Base-by-base conservation (phyloP, 2,329 filamentous ascomycete genomes). In the Aspergillus phoenicis region DNA sequence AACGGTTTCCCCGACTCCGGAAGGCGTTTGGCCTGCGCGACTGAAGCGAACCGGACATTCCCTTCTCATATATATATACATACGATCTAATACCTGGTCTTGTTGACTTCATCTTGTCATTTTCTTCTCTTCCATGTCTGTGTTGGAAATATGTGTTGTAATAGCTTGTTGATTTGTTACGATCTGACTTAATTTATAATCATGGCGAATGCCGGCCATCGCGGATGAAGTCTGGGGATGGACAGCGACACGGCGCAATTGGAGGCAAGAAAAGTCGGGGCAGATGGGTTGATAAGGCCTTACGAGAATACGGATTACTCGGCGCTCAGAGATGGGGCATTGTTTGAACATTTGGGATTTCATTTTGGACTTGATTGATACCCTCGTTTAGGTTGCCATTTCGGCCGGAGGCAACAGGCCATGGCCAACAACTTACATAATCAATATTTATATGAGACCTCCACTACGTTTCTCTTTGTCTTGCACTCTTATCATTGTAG, bases 1-100 rank as follows among this genome's bases (percentile, higher is more conserved):
- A 79, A 65, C 77, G 77, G 59, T 81, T 81, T 56, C 75, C 75
- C 8, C 69, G 76, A 59, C 69, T 82, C 56, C 74, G 78, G 47
- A 80, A 77, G 61, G 80, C 78, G 20, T 78, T 82, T 62, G 76
- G 79, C 22, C 67, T 81, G 62, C 72, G 73, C 10, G 53, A 41
- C 20, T 67, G 54, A 54, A 15, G 17, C 6, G 39, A 54, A 15
- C 17, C 15, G 39, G 22, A n/a, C 26, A 22, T 36, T 39, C 15
- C n/a, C 48, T 54, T 55, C 26, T 48, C 28, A 17, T 10, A 43
- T 48, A 59, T 20, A 20, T 55, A 59, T 54, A 53, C 26, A 53
- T 53, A 55, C 52, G 26, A 55, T 55, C 39, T 55, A 45, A 28
- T 30, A 41, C 28, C 33, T 36, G 33, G 33, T 15, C 11, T 11